Base-by-base conservation (phyloP, 1,284 basidiomycete genomes). In the Pterulicium gracile region DNA sequence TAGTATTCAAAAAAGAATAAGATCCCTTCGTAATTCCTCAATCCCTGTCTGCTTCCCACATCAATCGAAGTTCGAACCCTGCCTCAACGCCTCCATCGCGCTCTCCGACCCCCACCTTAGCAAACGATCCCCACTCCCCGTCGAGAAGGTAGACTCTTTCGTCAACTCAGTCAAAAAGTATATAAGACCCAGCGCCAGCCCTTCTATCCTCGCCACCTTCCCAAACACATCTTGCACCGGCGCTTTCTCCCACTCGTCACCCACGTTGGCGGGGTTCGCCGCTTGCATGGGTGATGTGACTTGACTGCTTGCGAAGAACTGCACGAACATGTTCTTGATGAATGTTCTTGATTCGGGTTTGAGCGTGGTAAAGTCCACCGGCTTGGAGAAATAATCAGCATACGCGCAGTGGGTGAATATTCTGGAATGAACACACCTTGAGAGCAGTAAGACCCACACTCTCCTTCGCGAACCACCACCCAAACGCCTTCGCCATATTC, bases 381-480 rank as follows among this genome's bases (percentile, higher is more conserved):
- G 88, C 88, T 93, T 55, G 7, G 5, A 43, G 14, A 15, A 13
- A 17, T n/a, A n/a, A n/a, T n/a, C n/a, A n/a, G n/a, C n/a, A n/a
- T n/a, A n/a, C n/a, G n/a, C n/a, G n/a, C n/a, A n/a, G 23, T 48
- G 34, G 17, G 27, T 24, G 47, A 44, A n/a, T n/a, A n/a, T n/a
- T n/a, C n/a, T n/a, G n/a, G 43, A 3, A 17, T 2, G 13, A 21
- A 44, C 62, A 50, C 49, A 89, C 91, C 76, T 95, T 97, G 52
- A 98, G 70, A 4, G 95, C 77, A 0, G 77, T 72, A 39, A 98
- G 65, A 19, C 81, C 69, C 19, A 87, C 66, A 14, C 74, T 74
- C 43, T 81, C 83, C 57, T 86, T 84, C 0, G 82, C 86, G 24
- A 92, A 69, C 75, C 86, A 85, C 84, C 88, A 94, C 1, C 77